Evolutionary conservation across 2,329 filamentous ascomycete genomes (phyloP), one percentile per base, ranked within the genome.

Genomic region (Fusarium zealandicum): DNA sequence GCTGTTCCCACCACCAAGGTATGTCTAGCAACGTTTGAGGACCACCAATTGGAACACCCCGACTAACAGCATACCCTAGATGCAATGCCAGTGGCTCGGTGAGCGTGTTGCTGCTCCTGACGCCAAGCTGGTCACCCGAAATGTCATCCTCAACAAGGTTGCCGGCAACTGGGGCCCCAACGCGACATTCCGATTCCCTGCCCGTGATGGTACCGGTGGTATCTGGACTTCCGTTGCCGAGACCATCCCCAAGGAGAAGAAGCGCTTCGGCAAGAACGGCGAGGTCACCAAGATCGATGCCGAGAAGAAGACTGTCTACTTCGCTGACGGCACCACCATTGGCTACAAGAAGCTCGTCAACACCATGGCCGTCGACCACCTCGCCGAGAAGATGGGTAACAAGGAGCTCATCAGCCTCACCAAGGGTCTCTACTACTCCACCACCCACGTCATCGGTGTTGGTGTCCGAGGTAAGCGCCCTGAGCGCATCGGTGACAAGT

Each of bases 91-190:
- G 75, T 99, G 95, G 95, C 90, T 98, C 61, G 95, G 95, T 70
- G 95, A 99, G 86, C 93, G 95, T 83, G 95, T 99, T 46, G 95
- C 95, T 57, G 93, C 93, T 47, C 95, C 95, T 64, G 91, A 99
- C 74, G 84, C 97, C 81, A 99, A 99, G 87, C 85, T 83, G 32
- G 90, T 96, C 68, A 93, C 92, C 69, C 90, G 87, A 80, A 99
- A 99, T 77, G 90, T 97, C 71, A 92, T 99, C 72, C 85, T 98
- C 62, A 88, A 93, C 80, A 98, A 96, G 86, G 89, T 92, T 50
- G 95, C 95, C 46, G 95, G 93, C 69, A 93, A 92, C 82, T 99
- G 95, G 95, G 95, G 95, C 35, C 95, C 95, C 64, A 99, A 99
- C 75, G 91, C 92, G 63, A 98, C 93, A 57, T 99, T 99, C 89